phyloP scores from a whole-genome alignment of 2,329 filamentous ascomycete genomes.

The Trichoderma sp. region DNA sequence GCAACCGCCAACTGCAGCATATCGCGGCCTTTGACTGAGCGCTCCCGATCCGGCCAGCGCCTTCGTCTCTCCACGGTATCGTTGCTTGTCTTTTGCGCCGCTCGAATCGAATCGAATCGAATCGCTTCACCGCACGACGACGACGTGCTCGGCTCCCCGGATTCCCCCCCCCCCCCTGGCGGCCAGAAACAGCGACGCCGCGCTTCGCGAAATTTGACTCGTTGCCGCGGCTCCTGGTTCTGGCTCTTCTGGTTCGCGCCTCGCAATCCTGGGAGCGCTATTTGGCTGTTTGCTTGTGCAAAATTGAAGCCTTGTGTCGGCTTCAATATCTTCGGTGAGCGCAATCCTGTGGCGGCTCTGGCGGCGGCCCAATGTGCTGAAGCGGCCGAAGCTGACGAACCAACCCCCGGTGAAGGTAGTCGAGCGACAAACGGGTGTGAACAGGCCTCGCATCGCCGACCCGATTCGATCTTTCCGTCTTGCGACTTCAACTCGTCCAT shows the following conservation, averaged over 20 bases:
- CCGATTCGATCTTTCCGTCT: not conserved
- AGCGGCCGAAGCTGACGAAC: constrained; percentile 3
- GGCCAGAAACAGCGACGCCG: constrained; percentile 13
- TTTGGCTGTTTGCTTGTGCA: not conserved
- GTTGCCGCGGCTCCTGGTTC: constrained; percentile 9
- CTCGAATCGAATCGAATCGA: no score
- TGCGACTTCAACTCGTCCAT: not conserved
- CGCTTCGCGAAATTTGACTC: constrained; percentile 15
- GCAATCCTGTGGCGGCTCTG: not conserved
- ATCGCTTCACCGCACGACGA: no score
- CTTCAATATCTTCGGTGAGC: constrained; percentile 19
- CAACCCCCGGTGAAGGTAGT: not conserved
- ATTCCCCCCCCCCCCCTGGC: no score
- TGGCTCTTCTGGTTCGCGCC: not conserved
- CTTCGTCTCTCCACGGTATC: not conserved
- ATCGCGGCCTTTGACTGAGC: constrained; percentile 16
- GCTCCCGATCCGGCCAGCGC: constrained; percentile 19
- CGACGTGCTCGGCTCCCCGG: not conserved
- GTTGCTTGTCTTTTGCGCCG: not conserved
- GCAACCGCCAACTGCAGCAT: constrained; percentile 19
- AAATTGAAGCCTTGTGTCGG: not conserved
- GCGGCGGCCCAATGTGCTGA: not conserved
- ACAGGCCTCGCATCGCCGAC: not conserved
- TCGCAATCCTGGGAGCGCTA: not conserved
- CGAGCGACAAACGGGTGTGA: constrained; percentile 3